Base-by-base conservation (phyloP, 169 alveolate species). In the Babesia gibsoni region DNA sequence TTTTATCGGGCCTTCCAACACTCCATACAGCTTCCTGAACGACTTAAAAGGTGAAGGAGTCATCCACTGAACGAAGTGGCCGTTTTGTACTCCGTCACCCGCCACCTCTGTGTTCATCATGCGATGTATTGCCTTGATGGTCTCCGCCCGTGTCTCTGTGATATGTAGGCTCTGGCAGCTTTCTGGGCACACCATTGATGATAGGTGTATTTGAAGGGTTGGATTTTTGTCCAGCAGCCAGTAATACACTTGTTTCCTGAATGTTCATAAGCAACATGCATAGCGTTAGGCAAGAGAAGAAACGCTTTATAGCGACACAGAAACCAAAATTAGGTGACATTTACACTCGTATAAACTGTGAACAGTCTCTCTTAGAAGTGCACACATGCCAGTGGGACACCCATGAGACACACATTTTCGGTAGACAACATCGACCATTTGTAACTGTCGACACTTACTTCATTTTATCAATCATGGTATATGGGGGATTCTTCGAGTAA, bases 1-100 rank as follows among this genome's bases (percentile, higher is more conserved):
- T 1, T 37, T 52, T 9, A 87, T 27, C 22, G 85, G 91, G 7
- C 79, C 87, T 36, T 78, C 72, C 35, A 91, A 54, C 39, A 73
- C 75, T 0, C 93, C 95, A 72, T 91, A 91, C 59, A 84, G 46
- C 65, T 91, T 91, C 37, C 88, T 63, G 50, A 91, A 82, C n/a
- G 77, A 57, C 35, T 90, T 68, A 45, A 90, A 77, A 2, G 95
- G 90, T 14, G 95, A 72, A 36, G 88, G 84, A 33, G 86, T 91
- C 91, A 91, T 84, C 95, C 95, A 91, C 43, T 84, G 92, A 22
- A 89, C 67, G 61, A 91, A 87, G 66, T 91, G 95, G 45, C 91
- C 90, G 37, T 91, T 91, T 48, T 90, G 91, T 16, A 90, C 57
- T n/a, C 92, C 92, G 25, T 54, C 66, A 0, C 94, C 94, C n/a